Evolutionary conservation across 331 rosid genomes (phyloP).

Genomic region (Pyrus hybrid): DNA sequence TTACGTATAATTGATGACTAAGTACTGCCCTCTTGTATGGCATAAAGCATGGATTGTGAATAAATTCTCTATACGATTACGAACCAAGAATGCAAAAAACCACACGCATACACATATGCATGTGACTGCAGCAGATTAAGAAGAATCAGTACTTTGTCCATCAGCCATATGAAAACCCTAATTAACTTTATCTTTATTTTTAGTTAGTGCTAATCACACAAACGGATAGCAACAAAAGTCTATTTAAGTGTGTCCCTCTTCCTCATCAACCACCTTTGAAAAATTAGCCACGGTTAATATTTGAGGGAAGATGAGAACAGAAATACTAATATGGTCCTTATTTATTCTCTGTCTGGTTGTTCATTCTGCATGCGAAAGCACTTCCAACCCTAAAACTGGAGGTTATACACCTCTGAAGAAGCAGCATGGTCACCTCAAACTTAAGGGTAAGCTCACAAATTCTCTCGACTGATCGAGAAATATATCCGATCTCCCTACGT

Average conservation of each 20-base stretch:
- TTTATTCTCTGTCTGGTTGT: slow-evolving; percentile 22
- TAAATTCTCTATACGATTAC: too few relatives aligned
- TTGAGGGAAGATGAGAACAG: slow-evolving; percentile 9
- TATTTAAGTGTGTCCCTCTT: not conserved
- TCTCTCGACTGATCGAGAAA: not conserved
- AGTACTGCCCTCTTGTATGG: too few relatives aligned
- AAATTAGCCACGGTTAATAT: not conserved
- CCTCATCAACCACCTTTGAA: not conserved
- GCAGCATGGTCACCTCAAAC: slow-evolving; percentile 5
- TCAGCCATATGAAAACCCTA: not conserved
- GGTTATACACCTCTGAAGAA: slow-evolving; percentile 2
- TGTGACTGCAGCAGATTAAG: too few relatives aligned
- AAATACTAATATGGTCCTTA: slow-evolving; percentile 9
- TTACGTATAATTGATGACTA: not conserved
- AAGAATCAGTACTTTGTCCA: not conserved
- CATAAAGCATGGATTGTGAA: too few relatives aligned
- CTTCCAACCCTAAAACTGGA: slow-evolving; percentile 1
- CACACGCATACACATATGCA: too few relatives aligned
- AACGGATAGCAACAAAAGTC: not conserved
- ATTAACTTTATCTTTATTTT: not conserved
- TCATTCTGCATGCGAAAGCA: slow-evolving; percentile 17
- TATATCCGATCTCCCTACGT: not conserved
- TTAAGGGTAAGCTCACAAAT: slow-evolving; percentile 15
- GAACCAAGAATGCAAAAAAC: too few relatives aligned
- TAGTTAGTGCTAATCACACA: not conserved